phyloP scores from a whole-genome alignment of 2,329 filamentous ascomycete genomes.

The Pseudocercospora fijiensis region DNA sequence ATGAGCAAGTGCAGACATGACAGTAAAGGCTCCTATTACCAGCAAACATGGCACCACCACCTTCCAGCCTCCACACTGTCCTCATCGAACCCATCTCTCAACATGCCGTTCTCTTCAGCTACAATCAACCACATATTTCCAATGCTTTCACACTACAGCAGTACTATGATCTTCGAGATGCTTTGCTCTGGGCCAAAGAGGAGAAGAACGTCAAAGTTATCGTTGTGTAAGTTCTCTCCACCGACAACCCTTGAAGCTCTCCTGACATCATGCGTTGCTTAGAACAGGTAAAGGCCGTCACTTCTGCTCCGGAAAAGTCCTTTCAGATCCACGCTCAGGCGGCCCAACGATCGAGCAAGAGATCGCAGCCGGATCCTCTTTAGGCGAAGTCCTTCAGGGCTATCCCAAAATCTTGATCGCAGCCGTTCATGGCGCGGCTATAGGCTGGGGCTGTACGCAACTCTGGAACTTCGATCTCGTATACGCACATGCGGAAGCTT shows the following conservation, averaged over 20 bases:
- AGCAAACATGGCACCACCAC: neutral
- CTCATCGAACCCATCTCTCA: neutral
- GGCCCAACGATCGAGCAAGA: conserved; percentile 10
- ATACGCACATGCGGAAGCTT: conserved; percentile 6
- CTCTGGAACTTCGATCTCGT: conserved; percentile 12
- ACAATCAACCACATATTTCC: conserved; percentile 5
- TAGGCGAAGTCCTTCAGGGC: conserved; percentile 4
- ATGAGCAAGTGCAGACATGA: neutral
- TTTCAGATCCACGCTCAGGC: neutral
- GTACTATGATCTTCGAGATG: neutral
- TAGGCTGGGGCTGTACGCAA: conserved; percentile 13
- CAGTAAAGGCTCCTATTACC: neutral
- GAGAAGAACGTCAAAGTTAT: neutral
- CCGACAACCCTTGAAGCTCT: neutral
- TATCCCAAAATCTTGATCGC: conserved; percentile 12
- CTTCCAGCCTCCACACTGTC: neutral
- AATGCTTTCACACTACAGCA: conserved; percentile 6
- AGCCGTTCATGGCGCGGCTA: conserved; percentile 10
- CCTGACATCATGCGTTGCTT: neutral
- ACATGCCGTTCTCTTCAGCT: neutral
- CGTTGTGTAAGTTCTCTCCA: neutral
- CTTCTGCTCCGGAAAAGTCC: conserved; percentile 9
- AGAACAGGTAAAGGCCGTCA: neutral
- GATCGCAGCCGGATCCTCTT: conserved; percentile 6
- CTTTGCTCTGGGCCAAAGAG: neutral